Evolutionary conservation across 345 rosid species (phyloP).

Genomic region (Stellera chamaejasme): DNA sequence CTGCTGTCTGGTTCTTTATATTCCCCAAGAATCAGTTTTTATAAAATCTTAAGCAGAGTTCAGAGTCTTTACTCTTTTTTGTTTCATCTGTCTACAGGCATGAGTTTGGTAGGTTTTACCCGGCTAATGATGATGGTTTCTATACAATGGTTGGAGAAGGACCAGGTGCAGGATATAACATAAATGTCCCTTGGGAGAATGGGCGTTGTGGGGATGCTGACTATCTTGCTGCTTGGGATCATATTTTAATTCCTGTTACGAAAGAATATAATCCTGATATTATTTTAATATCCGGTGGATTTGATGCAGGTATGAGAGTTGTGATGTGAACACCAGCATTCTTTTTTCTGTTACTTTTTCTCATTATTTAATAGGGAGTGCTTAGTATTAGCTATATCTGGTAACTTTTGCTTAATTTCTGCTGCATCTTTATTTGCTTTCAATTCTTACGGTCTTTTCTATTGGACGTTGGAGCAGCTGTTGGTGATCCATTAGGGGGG

Average conservation of each 20-base stretch:
- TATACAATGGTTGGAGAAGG: constrained; percentile 89
- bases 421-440: constrained; percentile 1
- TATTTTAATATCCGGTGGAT: constrained; percentile 81
- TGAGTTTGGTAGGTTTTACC: constrained; percentile 79
- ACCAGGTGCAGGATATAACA: constrained; percentile 81
- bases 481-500: constrained; percentile 85
- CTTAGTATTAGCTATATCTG: neutral
- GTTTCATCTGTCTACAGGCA: constrained; percentile 45
- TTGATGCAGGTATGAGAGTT: constrained; percentile 73
- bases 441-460: neutral
- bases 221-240: constrained; percentile 92
- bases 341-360: too few species aligned
- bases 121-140: constrained; percentile 66
- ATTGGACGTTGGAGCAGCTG: constrained; percentile 41
- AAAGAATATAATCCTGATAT: constrained; percentile 74
- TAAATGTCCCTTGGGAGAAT: constrained; percentile 96
- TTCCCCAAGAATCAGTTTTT: neutral
- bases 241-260: constrained; percentile 75
- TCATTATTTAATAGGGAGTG: neutral
- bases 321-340: neutral
- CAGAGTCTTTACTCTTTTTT: neutral
- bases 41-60: neutral
- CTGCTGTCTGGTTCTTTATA: neutral
- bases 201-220: constrained; percentile 81
- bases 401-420: neutral